Conservation (phyloP, 345 rosid genomes). For the Heritiera fomes region DNA sequence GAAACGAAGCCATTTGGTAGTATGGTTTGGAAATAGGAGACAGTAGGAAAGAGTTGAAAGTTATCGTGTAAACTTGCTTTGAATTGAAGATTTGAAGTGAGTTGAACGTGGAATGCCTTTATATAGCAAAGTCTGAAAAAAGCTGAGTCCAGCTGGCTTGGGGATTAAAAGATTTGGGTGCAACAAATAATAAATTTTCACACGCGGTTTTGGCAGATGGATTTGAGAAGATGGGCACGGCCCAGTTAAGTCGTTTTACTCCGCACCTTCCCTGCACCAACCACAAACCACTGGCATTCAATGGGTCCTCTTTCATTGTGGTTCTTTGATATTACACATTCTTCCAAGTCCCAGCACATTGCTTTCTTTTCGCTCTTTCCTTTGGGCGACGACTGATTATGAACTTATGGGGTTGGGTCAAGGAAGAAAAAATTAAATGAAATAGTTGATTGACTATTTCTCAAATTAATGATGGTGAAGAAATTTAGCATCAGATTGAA, state of each 20-base stretch:
- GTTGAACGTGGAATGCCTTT: not conserved
- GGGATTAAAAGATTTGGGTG: not conserved
- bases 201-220: conserved; percentile 15
- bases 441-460: too few species aligned
- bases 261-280: not conserved
- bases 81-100: not conserved
- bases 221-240: not conserved
- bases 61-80: not conserved
- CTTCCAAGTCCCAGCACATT: not conserved
- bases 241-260: not conserved
- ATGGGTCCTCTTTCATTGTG: not conserved
- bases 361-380: not conserved
- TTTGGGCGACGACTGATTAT: conserved; percentile 1
- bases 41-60: not conserved
- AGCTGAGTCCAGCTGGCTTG: not conserved
- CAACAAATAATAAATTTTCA: not conserved
- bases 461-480: too few species aligned
- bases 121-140: not conserved
- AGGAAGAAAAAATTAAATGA: too few species aligned
- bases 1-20: not conserved
- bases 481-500: too few species aligned
- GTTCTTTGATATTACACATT: too few species aligned
- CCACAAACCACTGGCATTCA: not conserved
- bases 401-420: not conserved
- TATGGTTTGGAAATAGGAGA: not conserved